Base-by-base conservation (phyloP, 345 rosid genomes). In the Sisymbrium altissimum region DNA sequence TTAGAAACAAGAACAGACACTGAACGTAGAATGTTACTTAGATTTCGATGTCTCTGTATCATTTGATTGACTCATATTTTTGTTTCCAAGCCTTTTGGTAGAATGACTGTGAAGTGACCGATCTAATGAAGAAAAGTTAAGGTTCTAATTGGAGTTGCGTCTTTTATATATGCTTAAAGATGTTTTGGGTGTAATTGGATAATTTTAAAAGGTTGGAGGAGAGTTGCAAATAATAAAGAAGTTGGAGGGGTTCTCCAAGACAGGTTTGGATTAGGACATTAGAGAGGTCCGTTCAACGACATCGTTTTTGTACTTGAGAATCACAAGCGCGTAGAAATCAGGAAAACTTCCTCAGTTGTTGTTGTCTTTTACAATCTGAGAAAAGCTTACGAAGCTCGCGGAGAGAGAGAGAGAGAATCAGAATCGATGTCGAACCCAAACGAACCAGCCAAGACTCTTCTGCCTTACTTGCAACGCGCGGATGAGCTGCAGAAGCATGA, bases 401-500 rank as follows among this genome's bases (percentile, higher is more conserved):
- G 11, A 40, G 45, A 11, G 14, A 39, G 29, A 64, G 73, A 61
- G 41, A 68, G 40, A 67, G 45, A 71, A 48, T 39, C 73, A 23
- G 25, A n/a, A n/a, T 23, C 29, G 41, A 91, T 89, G 97, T 85
- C 90, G 77, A 81, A 39, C 81, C 82, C 83, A 52, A 85, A 84
- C 68, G 98, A 95, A 79, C 99, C 99, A 23, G 99, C 94, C 41
- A 95, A 86, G 79, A 66, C 83, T 19, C 89, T 95, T 53, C 73
- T 95, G 12, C 99, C 98, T 33, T 95, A 95, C 79, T 81, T 95
- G 64, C 98, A 95, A 78, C 85, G 99, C 61, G 99, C 99, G 72
- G 99, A 95, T 45, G 99, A 95, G 86, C 76, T 95, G 39, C 99
- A 92, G 81, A 92, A 90, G 57, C 99, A 92, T 79, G 99, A 95